A percentile compares a stretch with the other conserved stretches of the same genome.
These are phyloP conservation scores for Thermothelomyces thermophilus DNA, from an alignment of 2,329 filamentous ascomycete genomes.

Conservation along the genomic window DNA sequence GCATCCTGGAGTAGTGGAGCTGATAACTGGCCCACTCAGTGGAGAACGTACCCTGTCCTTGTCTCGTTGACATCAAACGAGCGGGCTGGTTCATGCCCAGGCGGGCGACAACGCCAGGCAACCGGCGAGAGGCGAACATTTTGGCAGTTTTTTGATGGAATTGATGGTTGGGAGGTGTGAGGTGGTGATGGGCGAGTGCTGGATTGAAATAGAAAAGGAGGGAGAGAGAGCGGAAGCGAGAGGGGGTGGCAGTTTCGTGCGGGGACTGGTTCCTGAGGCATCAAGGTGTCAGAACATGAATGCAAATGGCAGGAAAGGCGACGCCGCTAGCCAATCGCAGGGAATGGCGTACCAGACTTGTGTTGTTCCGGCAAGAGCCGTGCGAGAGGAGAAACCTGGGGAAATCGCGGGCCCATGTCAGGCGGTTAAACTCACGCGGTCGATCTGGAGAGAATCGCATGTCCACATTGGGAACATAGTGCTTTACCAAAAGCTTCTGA, in stretches of 20 bases:
- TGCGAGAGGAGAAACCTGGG: not conserved
- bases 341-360: not conserved
- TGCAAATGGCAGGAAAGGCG: conserved; percentile 3
- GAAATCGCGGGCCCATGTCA: not conserved
- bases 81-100: conserved; percentile 21
- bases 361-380: conserved; percentile 9
- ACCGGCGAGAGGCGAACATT: conserved; percentile 23
- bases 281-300: conserved; percentile 9
- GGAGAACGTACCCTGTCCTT: conserved; percentile 19
- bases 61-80: conserved; percentile 23
- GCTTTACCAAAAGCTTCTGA: no score
- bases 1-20: conserved; percentile 10
- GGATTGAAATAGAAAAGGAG: conserved; percentile 8
- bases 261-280: conserved; percentile 13
- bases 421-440: not conserved
- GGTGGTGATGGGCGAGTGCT: conserved; percentile 1
- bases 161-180: conserved; percentile 8
- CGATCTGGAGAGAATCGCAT: no score
- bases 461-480: no score
- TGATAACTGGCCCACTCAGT: conserved; percentile 14
- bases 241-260: conserved; percentile 7
- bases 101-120: conserved; percentile 22
- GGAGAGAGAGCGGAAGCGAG: conserved; percentile 7
- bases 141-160: conserved; percentile 9
- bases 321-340: not conserved